Evolutionary conservation across 805 yeast genomes (phyloP).

Genomic region (Pichia exigua): DNA sequence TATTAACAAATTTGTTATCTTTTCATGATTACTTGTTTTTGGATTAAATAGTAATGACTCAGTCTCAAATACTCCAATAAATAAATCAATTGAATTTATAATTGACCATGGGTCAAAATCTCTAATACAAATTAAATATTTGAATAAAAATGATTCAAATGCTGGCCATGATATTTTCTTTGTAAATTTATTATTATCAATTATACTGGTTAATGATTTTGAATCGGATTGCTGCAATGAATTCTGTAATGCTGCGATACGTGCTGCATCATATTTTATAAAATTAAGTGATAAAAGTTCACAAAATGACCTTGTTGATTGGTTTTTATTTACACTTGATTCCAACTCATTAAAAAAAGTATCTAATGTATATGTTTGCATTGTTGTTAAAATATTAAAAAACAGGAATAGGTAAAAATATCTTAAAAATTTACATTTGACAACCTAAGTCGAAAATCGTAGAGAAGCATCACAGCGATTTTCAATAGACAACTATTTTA

Average conservation of each 20-base stretch:
- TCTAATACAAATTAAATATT: slow-evolving; percentile 37
- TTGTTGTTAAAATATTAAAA: not conserved
- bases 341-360: slow-evolving; percentile 2
- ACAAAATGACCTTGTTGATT: not conserved
- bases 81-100: slow-evolving; percentile 46
- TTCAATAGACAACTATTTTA: not conserved
- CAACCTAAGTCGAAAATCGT: too few species aligned
- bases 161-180: slow-evolving; percentile 33
- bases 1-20: slow-evolving; percentile 28
- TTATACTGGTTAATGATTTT: slow-evolving; percentile 19
- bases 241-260: slow-evolving; percentile 22
- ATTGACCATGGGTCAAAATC: slow-evolving; percentile 52
- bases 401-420: not conserved
- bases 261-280: slow-evolving; percentile 5
- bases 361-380: slow-evolving; percentile 2
- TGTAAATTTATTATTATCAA: slow-evolving; percentile 23
- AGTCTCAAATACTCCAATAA: slow-evolving; percentile 39
- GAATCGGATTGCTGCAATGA: slow-evolving; percentile 17
- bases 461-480: not conserved
- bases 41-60: slow-evolving; percentile 44
- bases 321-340: not conserved
- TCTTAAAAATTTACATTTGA: too few species aligned
- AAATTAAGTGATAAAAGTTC: slow-evolving; percentile 3
- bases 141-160: slow-evolving; percentile 35
- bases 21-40: slow-evolving; percentile 15